Evolutionary conservation across 495 filamentous ascomycete species (phyloP), one percentile per base, ranked within the genome.

Genomic region (Trypethelium eluteriae): DNA sequence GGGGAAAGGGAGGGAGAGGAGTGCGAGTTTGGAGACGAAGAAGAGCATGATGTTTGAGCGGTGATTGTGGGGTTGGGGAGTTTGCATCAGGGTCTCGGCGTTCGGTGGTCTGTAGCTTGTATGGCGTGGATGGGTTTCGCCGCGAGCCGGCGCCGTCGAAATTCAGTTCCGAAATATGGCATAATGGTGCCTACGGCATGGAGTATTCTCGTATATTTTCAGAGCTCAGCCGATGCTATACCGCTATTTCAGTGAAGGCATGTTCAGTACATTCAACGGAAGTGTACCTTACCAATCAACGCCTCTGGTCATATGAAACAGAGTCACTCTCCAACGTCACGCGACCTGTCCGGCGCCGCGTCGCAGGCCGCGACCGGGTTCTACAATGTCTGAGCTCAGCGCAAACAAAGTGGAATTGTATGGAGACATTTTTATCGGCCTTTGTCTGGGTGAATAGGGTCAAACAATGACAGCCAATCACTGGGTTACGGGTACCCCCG

Each of bases 21-120:
- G 67, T 34, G 71, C 64, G 34, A 71, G 69, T 67, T 71, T 68
- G 35, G 74, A 64, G 57, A 35, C 49, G 64, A 62, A 67, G 61
- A 76, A 69, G 71, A 71, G 72, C 32, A 67, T 72, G 39, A 70
- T 74, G 74, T 76, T 76, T 71, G 74, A 76, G 70, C 67, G 74
- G 74, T 76, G 49, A 53, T 9, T 14, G n/a, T 53, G 1, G 41
- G 18, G n/a, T 53, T 14, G 0, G 9, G 49, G 49, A 53, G 49
- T 53, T 53, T 53, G n/a, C 12, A 53, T 14, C 12, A 2, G 49
- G 49, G 1, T 44, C 41, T 18, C 1, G 12, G 49, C n/a, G 49
- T 53, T 53, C 16, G 18, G 11, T 0, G 11, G 5, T 0, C 2
- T 18, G 49, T 25, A 25, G 25, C n/a, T 53, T 53, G 49, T 9